Base-by-base conservation (phyloP, 1,139 yeast species). In the Hanseniaspora gamundiae region DNA sequence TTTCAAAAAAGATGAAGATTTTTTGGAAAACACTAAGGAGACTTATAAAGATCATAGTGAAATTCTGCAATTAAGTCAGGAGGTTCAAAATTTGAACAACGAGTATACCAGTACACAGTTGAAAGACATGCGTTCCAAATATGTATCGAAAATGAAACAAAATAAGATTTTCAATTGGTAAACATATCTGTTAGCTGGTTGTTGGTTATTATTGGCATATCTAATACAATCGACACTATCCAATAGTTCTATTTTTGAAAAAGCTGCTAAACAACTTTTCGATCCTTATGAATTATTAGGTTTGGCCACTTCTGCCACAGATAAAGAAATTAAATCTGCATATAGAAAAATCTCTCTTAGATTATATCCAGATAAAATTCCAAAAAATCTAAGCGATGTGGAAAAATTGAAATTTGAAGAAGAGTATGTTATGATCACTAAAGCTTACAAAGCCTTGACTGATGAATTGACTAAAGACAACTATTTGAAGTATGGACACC, bases 391-490 rank as follows among this genome's bases (percentile, higher is more conserved):
- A 57, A 63, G 79, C 24, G 78, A 73, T 27, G 76, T 69, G 36
- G 85, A 71, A 49, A 70, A 68, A 50, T 63, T 65, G 42, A 70
- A 66, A 29, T 70, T 83, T 64, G 96, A 91, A 62, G 78, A 80
- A 46, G 74, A 75, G 43, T 91, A 78, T 62, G 93, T 88, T 40
- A 71, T 76, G 52, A 82, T 93, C 56, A 82, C 87, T 48, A 83
- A 85, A 63, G 99, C 99, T 24, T 87, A 93, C 65, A 84, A 87
- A 63, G 86, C 98, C 0, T 73, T 93, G 52, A 93, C 98, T 11
- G 98, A 93, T 63, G 95, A 85, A 52, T 76, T 71, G 29, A 78
- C 87, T 10, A 79, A 79, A 55, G 85, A 83, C 52, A 93, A 93
- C 61, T 88, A 75, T 60, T 68, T 81, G 57, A 80, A 76, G 56